A percentile compares a stretch with the other conserved stretches of the same genome.
Evolutionary conservation across 2,329 filamentous ascomycete species (phyloP).

Genomic region (Phoma sp.): DNA sequence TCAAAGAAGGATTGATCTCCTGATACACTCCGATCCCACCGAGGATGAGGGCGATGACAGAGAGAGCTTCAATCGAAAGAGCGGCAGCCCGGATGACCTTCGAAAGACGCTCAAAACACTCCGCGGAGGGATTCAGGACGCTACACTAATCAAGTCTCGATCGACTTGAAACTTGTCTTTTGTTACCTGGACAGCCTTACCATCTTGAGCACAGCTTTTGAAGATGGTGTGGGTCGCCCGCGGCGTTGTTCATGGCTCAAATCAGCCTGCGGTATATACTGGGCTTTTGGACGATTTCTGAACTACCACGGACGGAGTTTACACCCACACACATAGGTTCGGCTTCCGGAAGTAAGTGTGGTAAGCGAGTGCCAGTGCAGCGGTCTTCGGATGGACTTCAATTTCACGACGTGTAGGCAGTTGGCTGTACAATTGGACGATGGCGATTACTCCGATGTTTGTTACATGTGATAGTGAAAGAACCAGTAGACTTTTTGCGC

Average conservation of each 20-base stretch:
- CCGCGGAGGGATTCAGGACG: slow-evolving; percentile 45
- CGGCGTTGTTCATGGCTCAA: not conserved
- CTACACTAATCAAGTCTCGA: slow-evolving; percentile 32
- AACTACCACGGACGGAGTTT: not conserved
- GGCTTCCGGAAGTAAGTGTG: not conserved
- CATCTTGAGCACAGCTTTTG: slow-evolving; percentile 12
- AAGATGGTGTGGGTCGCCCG: not conserved
- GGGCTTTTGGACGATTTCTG: not conserved
- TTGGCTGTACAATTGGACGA: too few species aligned
- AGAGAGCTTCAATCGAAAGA: slow-evolving; percentile 27
- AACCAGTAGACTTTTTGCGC: not conserved
- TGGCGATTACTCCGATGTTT: too few species aligned
- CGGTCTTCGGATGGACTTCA: not conserved
- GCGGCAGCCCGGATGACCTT: slow-evolving; percentile 44
- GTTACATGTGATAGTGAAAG: too few species aligned
- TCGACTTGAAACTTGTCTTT: slow-evolving; percentile 3
- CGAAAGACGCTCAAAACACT: slow-evolving; percentile 48
- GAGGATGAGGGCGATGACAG: slow-evolving; percentile 38
- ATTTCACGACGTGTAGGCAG: not conserved
- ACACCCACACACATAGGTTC: not conserved
- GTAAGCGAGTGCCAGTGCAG: too few species aligned
- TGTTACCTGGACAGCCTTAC: slow-evolving; percentile 11
- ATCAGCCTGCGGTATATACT: not conserved
- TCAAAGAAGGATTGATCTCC: slow-evolving; percentile 47
- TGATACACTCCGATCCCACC: slow-evolving; percentile 44